These are phyloP conservation scores for Metschnikowia lachancei DNA, from an alignment of 805 yeast species.

Conservation along the genomic window DNA sequence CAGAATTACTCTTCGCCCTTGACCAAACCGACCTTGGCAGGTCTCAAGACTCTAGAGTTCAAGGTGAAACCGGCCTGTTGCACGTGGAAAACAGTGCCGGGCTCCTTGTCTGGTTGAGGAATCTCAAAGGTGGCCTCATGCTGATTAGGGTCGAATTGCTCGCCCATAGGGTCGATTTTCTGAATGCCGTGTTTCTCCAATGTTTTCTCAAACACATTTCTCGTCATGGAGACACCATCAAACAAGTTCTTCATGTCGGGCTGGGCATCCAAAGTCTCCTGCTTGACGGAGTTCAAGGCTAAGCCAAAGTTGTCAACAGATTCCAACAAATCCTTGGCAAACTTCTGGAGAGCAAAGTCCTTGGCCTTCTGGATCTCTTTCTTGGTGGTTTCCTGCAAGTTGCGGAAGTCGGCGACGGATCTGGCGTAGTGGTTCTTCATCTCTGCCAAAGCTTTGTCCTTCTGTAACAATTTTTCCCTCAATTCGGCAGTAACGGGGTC, in stretches of 20 bases:
- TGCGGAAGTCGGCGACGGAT: slow-evolving; percentile 88
- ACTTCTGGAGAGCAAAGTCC: slow-evolving; percentile 88
- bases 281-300: slow-evolving; percentile 71
- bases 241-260: slow-evolving; percentile 59
- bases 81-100: slow-evolving; percentile 89
- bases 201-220: slow-evolving; percentile 81
- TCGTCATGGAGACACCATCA: slow-evolving; percentile 90
- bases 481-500: slow-evolving; percentile 37
- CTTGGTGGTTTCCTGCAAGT: slow-evolving; percentile 85
- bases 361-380: slow-evolving; percentile 82
- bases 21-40: slow-evolving; percentile 94
- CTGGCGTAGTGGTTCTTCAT: slow-evolving; percentile 80
- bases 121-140: slow-evolving; percentile 93
- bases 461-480: slow-evolving; percentile 53
- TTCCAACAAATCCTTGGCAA: slow-evolving; percentile 85
- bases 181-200: slow-evolving; percentile 73
- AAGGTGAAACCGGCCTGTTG: slow-evolving; percentile 87
- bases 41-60: slow-evolving; percentile 85
- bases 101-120: slow-evolving; percentile 82
- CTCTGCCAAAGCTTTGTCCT: slow-evolving; percentile 73
- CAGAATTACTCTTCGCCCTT: slow-evolving; percentile 42
- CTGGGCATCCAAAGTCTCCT: slow-evolving; percentile 51
- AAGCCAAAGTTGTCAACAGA: slow-evolving; percentile 88
- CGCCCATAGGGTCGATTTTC: slow-evolving; percentile 81
- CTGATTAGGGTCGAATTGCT: slow-evolving; percentile 82